These are phyloP conservation scores for Yamadazyma oceani DNA, from an alignment of 1,139 yeast genomes.

Conservation along the genomic window DNA sequence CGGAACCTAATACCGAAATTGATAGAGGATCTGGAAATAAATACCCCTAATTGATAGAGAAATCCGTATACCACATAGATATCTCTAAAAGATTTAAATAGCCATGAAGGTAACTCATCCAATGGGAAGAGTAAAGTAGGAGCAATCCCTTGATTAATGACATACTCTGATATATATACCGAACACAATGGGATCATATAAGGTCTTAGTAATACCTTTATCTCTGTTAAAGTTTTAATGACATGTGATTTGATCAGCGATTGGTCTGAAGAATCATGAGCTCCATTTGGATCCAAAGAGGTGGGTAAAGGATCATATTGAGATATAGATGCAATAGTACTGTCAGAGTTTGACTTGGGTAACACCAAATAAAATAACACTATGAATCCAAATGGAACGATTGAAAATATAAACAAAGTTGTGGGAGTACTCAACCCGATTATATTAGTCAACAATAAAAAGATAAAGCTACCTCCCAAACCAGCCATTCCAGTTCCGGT, in stretches of 20 bases:
- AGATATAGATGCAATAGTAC: not conserved
- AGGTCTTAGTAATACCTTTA: slow-evolving; percentile 58
- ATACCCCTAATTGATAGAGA: slow-evolving; percentile 88
- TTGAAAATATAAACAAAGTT: slow-evolving; percentile 32
- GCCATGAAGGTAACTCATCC: slow-evolving; percentile 58
- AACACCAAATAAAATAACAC: slow-evolving; percentile 28
- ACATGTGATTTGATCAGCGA: slow-evolving; percentile 20
- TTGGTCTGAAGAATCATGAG: not conserved
- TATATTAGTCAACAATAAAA: slow-evolving; percentile 41
- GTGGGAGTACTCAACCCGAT: slow-evolving; percentile 31
- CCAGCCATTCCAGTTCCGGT: slow-evolving; percentile 98
- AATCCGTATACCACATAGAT: slow-evolving; percentile 94
- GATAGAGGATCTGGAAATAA: slow-evolving; percentile 83
- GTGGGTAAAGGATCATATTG: slow-evolving; percentile 10
- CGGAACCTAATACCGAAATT: slow-evolving; percentile 58
- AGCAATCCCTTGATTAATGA: slow-evolving; percentile 87
- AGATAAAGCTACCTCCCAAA: slow-evolving; percentile 64
- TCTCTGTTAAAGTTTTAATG: slow-evolving; percentile 35
- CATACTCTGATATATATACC: slow-evolving; percentile 84
- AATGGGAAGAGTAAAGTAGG: slow-evolving; percentile 84
- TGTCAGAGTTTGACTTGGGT: slow-evolving; percentile 22
- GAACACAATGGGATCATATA: slow-evolving; percentile 81
- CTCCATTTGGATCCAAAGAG: not conserved
- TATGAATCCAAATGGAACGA: slow-evolving; percentile 39
- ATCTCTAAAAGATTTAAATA: slow-evolving; percentile 70